Evolutionary conservation across 2,329 filamentous ascomycete species (phyloP).

Genomic region (Chaetothyriales sp.): DNA sequence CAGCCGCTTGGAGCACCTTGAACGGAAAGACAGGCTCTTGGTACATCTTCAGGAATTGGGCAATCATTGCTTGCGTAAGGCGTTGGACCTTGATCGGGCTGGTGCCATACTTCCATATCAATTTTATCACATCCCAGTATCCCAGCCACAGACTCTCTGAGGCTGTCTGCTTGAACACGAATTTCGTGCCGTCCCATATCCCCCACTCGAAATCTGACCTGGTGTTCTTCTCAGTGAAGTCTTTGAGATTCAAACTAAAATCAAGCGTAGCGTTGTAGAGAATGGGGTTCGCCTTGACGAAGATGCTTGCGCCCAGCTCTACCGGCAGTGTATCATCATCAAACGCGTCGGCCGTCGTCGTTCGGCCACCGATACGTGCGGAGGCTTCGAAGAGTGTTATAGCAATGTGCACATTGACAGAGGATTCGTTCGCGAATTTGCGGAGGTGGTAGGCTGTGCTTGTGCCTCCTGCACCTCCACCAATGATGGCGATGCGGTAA

Average conservation of each 20-base stretch:
- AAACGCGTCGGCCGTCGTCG: slow-evolving; percentile 69
- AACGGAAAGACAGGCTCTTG: slow-evolving; percentile 74
- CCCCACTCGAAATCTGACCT: slow-evolving; percentile 45
- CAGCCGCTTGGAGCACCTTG: slow-evolving; percentile 55
- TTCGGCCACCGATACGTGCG: slow-evolving; percentile 66
- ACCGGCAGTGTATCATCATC: slow-evolving; percentile 53
- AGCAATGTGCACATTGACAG: slow-evolving; percentile 48
- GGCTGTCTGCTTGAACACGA: slow-evolving; percentile 54
- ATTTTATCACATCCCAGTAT: slow-evolving; percentile 69
- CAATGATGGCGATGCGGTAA: slow-evolving; percentile 26
- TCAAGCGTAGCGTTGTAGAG: slow-evolving; percentile 57
- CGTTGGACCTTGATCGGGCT: slow-evolving; percentile 61
- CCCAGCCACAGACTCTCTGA: slow-evolving; percentile 21
- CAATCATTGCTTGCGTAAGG: slow-evolving; percentile 58
- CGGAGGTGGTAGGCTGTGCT: slow-evolving; percentile 74
- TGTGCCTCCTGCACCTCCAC: slow-evolving; percentile 77
- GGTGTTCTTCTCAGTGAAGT: slow-evolving; percentile 33
- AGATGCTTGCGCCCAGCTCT: slow-evolving; percentile 85
- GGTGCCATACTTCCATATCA: slow-evolving; percentile 75
- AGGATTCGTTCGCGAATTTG: slow-evolving; percentile 50
- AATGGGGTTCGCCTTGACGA: slow-evolving; percentile 72
- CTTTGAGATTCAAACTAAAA: slow-evolving; percentile 53
- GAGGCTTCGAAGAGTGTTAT: slow-evolving; percentile 81
- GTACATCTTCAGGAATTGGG: slow-evolving; percentile 67
- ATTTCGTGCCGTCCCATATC: slow-evolving; percentile 69